Base-by-base conservation (phyloP, 2,329 filamentous ascomycete species). In the Fusarium nisikadoi region DNA sequence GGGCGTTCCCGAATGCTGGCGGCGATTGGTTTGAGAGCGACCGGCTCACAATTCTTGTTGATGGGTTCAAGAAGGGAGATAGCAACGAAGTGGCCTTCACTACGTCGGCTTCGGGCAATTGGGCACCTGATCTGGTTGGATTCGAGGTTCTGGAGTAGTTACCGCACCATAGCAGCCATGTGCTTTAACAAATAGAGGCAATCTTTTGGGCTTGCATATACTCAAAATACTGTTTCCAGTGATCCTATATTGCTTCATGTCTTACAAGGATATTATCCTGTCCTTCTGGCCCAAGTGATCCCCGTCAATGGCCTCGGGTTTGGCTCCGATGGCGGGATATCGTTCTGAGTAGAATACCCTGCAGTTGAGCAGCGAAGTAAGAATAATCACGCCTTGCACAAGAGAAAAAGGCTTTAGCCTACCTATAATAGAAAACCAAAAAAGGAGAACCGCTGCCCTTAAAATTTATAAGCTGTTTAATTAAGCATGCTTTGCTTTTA, bases 1-100 rank as follows among this genome's bases (percentile, higher is more conserved):
- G 86, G 68, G 85, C 86, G 1, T 86, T 87, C 27, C 86, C 86
- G 0, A 78, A 88, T 19, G 83, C 84, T 2, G 87, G 86, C 0
- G 79, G 82, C 4, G 83, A 87, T 61, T 89, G 87, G 86, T 84
- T 80, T 60, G 86, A 88, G 77, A 82, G 82, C 0, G 84, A 83
- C 3, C 81, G 84, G 0, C 63, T 88, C 70, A 79, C 80, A 1
- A 76, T 88, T 13, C 79, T 85, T 66, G 77, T 86, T 1, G 81
- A 83, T 35, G 86, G 85, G 0, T 88, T 86, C 73, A 80, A 79
- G 17, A 79, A 78, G 14, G 84, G 85, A 0, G 68, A 70, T 1
- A 77, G 78, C 17, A 84, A 85, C 47, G 75, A 73, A 31, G 77
- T 85, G 8, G 75, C 79, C 12, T 83, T 85, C 61, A 76, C 71